Conservation (phyloP, 208 protist genomes). For the Acanthamoeba castellanii region DNA sequence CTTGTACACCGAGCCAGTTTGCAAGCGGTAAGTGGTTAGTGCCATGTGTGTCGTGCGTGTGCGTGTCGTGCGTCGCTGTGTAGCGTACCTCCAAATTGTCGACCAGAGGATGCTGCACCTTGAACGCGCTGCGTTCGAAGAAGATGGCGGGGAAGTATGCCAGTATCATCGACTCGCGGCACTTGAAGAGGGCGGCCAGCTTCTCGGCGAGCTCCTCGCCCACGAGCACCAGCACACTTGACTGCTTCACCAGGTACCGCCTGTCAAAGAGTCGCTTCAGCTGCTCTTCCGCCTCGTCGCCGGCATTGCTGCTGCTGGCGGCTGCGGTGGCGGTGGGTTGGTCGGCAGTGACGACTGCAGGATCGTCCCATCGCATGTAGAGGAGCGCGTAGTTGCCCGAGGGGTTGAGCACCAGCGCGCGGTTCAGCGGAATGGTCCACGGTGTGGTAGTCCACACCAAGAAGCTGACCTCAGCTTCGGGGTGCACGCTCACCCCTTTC, state of each 20-base stretch:
- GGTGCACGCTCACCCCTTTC: neutral
- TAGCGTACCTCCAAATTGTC: neutral
- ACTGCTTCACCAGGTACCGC: neutral
- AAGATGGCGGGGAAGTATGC: neutral
- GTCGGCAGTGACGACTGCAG: neutral
- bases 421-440: conserved; percentile 55
- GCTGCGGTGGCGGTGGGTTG: neutral
- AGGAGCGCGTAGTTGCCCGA: conserved; percentile 16
- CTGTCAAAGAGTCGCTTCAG: neutral
- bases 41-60: neutral
- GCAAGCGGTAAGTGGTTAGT: neutral
- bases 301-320: too few species aligned
- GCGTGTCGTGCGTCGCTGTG: neutral
- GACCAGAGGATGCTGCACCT: conserved; percentile 18
- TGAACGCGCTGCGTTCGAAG: conserved; percentile 11
- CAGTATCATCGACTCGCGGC: neutral
- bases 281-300: neutral
- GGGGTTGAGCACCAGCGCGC: conserved; percentile 44
- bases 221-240: neutral
- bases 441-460: conserved; percentile 38
- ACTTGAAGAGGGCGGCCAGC: neutral
- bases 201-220: neutral
- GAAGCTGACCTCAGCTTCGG: neutral
- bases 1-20: neutral
- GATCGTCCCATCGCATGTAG: neutral